phyloP scores from a whole-genome alignment of 805 yeast species.

The Suhomyces pyralidae region DNA sequence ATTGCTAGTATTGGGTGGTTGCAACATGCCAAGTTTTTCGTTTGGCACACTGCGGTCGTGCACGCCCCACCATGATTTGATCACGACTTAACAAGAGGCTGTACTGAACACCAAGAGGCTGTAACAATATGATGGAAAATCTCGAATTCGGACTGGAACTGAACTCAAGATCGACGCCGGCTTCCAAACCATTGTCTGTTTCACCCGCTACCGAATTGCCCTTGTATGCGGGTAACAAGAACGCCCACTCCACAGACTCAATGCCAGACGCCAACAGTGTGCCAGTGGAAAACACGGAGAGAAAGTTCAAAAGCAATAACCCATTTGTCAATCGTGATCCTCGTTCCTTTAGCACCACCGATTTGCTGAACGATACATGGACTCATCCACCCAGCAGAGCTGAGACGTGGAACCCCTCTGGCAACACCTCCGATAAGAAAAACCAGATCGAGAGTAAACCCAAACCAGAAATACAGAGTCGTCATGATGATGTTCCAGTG shows the following conservation, averaged over 20 bases:
- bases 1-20: background rate
- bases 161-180: background rate
- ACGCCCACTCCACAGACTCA: background rate
- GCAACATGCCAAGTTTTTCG: background rate
- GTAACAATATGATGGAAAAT: background rate
- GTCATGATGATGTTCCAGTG: background rate
- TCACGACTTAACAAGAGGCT: background rate
- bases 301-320: slow-evolving; percentile 10
- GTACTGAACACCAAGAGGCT: background rate
- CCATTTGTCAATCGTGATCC: slow-evolving; percentile 1
- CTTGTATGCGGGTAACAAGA: background rate
- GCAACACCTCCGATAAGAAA: background rate
- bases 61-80: background rate
- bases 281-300: background rate
- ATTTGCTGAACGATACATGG: background rate
- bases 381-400: background rate
- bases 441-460: background rate
- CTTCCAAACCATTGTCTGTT: background rate
- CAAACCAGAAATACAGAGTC: background rate
- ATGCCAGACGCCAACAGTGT: background rate
- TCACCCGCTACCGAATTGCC: background rate
- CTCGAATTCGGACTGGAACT: slow-evolving; percentile 1
- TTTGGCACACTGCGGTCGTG: background rate
- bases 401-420: background rate
- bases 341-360: background rate